Evolutionary conservation across 1,139 yeast species (phyloP), one percentile per base, ranked within the genome.

Genomic region (Chernovozyma aurita): DNA sequence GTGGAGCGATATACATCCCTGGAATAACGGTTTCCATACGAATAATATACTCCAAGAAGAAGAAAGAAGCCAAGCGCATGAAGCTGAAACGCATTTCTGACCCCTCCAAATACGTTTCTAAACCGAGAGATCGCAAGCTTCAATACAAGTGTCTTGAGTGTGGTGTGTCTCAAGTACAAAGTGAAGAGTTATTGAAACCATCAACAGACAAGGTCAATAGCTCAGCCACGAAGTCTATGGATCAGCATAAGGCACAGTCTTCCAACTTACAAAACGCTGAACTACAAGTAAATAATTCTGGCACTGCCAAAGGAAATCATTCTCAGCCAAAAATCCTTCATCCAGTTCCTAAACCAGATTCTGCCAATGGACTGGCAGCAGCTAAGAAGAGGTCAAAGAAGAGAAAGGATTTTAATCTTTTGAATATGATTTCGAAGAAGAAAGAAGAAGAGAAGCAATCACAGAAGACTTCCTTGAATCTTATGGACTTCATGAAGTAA

Each of bases 401-500:
- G 42, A 49, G 61, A 32, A 66, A 63, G 42, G 59, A 59, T 35
- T 59, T 49, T 31, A 61, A 59, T 30, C 64, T 50, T 52, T 59
- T 60, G 50, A 58, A 43, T 35, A 48, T 77, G 45, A 52, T 78
- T 28, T 63, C 59, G 24, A 59, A 61, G 40, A 76, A 73, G 53
- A 70, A 65, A 45, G 61, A 66, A 37, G 63, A 33, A 53, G 50
- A 16, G 41, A 47, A 26, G 8, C 18, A 14, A 42, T 45, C 28
- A 51, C 52, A 32, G 55, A 55, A 37, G 56, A 50, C 57, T 20
- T 50, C 73, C 1, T 52, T 76, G 35, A 67, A 70, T 45, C 55
- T 77, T 22, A 70, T 70, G 62, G 78, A 73, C 40, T 76, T 76
- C 42, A 64, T 73, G 70, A 57, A 59, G 34, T 40, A 20, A 9